Evolutionary conservation across 805 yeast species (phyloP).

Genomic region (Peterozyma xylosa): DNA sequence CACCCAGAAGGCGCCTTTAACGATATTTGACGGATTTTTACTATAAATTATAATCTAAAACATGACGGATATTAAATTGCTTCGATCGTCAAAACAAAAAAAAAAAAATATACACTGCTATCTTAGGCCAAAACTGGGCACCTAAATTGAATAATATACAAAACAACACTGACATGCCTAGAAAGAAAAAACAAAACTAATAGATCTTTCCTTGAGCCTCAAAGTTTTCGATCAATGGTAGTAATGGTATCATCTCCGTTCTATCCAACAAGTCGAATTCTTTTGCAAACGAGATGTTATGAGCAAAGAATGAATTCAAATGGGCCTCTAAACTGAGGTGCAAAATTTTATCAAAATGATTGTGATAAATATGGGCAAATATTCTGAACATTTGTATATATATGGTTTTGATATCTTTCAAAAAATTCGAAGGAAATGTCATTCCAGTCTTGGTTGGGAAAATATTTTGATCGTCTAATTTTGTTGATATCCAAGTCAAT

Average conservation of each 20-base stretch:
- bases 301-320: conserved; percentile 96
- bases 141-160: no score
- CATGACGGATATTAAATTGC: no score
- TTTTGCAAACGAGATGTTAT: conserved; percentile 78
- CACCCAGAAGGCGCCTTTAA: no score
- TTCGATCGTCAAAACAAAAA: no score
- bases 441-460: conserved; percentile 89
- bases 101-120: no score
- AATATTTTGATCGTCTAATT: conserved; percentile 79
- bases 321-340: conserved; percentile 93
- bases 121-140: no score
- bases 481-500: conserved; percentile 80
- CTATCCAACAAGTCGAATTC: conserved; percentile 79
- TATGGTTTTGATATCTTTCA: conserved; percentile 78
- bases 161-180: no score
- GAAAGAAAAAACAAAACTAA: background rate
- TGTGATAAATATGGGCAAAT: conserved; percentile 90
- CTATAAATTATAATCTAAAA: no score
- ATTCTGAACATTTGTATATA: conserved; percentile 90
- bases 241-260: conserved; percentile 72
- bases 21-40: no score
- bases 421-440: conserved; percentile 83
- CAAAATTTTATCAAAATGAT: conserved; percentile 90
- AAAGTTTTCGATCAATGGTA: conserved; percentile 67
- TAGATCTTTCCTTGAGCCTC: conserved; percentile 81